Base-by-base conservation (phyloP, 192 early-diverging fungal species). In the Coemansia sp. region DNA sequence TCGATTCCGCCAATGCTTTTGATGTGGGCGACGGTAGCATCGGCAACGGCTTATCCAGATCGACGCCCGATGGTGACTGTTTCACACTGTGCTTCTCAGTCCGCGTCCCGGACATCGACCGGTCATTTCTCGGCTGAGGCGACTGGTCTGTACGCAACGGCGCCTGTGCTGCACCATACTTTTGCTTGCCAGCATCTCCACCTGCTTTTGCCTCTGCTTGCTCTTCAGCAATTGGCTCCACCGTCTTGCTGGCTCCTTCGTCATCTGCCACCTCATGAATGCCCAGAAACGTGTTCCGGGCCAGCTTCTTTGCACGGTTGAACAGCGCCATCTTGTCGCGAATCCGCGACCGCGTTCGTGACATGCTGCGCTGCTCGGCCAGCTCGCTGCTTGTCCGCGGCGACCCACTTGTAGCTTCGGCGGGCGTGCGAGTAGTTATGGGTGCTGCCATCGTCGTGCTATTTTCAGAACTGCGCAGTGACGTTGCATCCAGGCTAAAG, bases 261-360 rank as follows among this genome's bases (percentile, higher is more conserved):
- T 35, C 61, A n/a, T 26, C 16, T 19, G 21, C 31, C 3, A 29
- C 49, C 9, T 62, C 49, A 35, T 31, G 14, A 29, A 71, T 71
- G 1, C 74, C 65, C 4, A 54, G 69, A 14, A 78, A 35, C 67
- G 65, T 72, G 61, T 60, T 69, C 23, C 67, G 58, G 4, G 76
- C 76, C 67, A 57, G 69, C 21, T 69, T 57, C 38, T 58, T 62
- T 16, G 63, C 71, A 2, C 76, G 71, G 37, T 70, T 79, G 39
- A 79, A 69, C 60, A 63, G 38, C 38, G 76, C 51, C 45, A 79
- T 69, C 64, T 79, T 79, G 51, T 79, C 71, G n/a, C 76, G 71
- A 7, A 79, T 43, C 14, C 61, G 62, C 38, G 68, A 63, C 31
- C 67, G 71, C 27, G 76, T 72, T 45, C 64, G 65, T 23, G 71